Evolutionary conservation across 352 stramenopile genomes (phyloP).

Genomic region (Phytophthora cryptogea): DNA sequence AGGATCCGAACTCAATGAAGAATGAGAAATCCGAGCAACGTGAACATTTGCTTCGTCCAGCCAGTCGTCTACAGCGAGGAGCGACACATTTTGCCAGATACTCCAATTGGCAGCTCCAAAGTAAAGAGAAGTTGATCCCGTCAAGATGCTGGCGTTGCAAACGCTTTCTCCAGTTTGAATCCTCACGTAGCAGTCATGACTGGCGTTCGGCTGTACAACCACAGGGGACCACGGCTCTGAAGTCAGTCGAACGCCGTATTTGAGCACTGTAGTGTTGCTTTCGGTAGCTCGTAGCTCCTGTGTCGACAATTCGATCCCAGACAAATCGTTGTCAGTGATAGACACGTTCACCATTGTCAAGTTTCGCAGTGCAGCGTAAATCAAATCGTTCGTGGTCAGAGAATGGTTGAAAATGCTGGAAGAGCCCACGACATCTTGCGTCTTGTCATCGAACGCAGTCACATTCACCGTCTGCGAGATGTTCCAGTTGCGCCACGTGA

Average conservation of each 20-base stretch:
- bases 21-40: constrained; percentile 51
- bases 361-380: constrained; percentile 54
- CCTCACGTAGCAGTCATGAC: constrained; percentile 58
- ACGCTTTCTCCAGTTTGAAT: constrained; percentile 30
- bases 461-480: constrained; percentile 55
- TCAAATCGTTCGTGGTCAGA: constrained; percentile 66
- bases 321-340: constrained; percentile 71
- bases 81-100: constrained; percentile 56
- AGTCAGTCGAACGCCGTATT: constrained; percentile 55
- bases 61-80: constrained; percentile 67
- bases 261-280: constrained; percentile 44
- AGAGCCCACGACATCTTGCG: constrained; percentile 50
- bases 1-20: constrained; percentile 48
- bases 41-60: constrained; percentile 61
- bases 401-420: constrained; percentile 58
- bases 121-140: constrained; percentile 33
- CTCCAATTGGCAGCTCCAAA: constrained; percentile 74
- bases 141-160: constrained; percentile 68
- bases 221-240: constrained; percentile 74
- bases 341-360: constrained; percentile 50
- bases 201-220: constrained; percentile 47
- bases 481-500: constrained; percentile 80
- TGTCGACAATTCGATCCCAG: constrained; percentile 58
- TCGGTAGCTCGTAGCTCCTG: constrained; percentile 40
- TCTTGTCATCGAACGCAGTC: constrained; percentile 62